A percentile compares a stretch with the other conserved stretches of the same genome.
phyloP scores from a whole-genome alignment of 345 rosid genomes.

The Eucalyptus pauciflora region DNA sequence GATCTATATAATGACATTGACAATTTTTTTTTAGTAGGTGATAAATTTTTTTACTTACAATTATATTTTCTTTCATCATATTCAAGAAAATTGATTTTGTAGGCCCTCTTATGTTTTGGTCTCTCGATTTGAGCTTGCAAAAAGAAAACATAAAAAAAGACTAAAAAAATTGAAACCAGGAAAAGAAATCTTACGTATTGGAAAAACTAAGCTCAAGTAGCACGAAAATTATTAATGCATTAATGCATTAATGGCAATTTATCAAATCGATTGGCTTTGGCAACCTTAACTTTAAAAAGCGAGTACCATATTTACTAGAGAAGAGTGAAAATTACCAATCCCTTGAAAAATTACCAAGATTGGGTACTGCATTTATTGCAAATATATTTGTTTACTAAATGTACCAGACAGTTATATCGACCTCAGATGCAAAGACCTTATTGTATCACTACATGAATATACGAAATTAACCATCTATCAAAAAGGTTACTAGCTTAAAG shows the following conservation, averaged over 20 bases:
- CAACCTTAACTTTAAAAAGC: background rate
- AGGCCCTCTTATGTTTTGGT: too few relatives aligned
- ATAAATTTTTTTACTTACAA: too few relatives aligned
- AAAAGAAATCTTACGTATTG: background rate
- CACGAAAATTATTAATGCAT: background rate
- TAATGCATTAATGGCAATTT: background rate
- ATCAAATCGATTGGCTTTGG: background rate
- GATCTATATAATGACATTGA: too few relatives aligned
- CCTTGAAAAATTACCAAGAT: background rate
- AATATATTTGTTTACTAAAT: background rate
- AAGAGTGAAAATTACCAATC: background rate
- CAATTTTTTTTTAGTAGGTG: too few relatives aligned
- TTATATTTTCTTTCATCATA: too few relatives aligned
- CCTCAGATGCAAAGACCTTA: background rate
- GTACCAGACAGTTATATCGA: background rate
- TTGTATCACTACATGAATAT: background rate
- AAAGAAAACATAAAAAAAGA: too few relatives aligned
- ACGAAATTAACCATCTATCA: background rate
- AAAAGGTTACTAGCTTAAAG: background rate
- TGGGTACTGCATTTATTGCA: background rate
- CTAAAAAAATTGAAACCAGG: too few relatives aligned
- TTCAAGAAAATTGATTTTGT: too few relatives aligned
- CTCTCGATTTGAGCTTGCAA: too few relatives aligned
- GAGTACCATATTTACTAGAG: background rate
- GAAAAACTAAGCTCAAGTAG: background rate